Percentiles rank a stretch among this genome's conserved stretches.
phyloP scores from a whole-genome alignment of 371 early-diverging fungal genomes.

The Rhizopus delemar region DNA sequence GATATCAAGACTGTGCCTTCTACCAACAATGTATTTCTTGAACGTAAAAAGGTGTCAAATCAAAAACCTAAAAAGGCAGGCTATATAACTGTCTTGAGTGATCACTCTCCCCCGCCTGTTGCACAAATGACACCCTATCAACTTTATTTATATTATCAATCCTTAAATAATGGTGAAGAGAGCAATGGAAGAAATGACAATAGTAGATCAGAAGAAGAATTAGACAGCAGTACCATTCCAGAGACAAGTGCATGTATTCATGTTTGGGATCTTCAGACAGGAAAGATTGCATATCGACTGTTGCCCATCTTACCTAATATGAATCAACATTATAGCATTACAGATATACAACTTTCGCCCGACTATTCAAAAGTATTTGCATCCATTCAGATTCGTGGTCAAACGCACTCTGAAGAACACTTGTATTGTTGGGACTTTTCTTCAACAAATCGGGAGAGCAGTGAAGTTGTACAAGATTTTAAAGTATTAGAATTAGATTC shows the following conservation, averaged over 20 bases:
- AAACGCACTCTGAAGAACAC: constrained; percentile 25
- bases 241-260: constrained; percentile 49
- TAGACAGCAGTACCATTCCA: constrained; percentile 10
- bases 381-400: constrained; percentile 34
- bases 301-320: constrained; percentile 30
- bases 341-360: constrained; percentile 36
- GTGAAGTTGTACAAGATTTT: constrained; percentile 8
- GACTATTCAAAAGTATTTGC: constrained; percentile 36
- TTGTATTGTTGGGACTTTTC: constrained; percentile 47
- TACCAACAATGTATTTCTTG: constrained; percentile 12
- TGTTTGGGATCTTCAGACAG: constrained; percentile 60
- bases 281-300: constrained; percentile 47
- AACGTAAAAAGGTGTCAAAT: constrained; percentile 1
- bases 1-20: constrained; percentile 11
- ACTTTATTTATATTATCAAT: constrained; percentile 35
- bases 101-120: constrained; percentile 7
- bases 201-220: neutral
- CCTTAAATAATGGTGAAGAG: constrained; percentile 8
- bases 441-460: neutral
- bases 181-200: neutral
- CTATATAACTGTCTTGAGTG: constrained; percentile 17
- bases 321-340: constrained; percentile 31
- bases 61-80: constrained; percentile 9
- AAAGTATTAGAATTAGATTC: constrained; percentile 25
- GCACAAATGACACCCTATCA: constrained; percentile 43